These are phyloP conservation scores for Puccinia polysora DNA, from an alignment of 1,284 basidiomycete species.

Conservation along the genomic window DNA sequence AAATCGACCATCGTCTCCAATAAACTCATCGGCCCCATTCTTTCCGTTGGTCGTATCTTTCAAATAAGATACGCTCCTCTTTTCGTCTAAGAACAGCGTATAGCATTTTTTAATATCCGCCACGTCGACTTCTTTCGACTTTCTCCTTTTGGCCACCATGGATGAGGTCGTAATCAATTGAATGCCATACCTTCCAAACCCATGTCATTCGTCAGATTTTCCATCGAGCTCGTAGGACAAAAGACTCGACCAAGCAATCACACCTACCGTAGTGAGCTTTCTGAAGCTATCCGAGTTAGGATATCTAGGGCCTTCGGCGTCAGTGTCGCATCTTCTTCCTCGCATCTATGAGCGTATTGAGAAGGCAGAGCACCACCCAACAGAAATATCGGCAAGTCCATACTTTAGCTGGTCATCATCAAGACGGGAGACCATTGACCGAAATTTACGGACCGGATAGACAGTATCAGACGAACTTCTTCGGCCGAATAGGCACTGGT, in stretches of 20 bases:
- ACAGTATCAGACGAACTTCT: conserved; percentile 84
- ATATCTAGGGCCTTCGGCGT: conserved; percentile 69
- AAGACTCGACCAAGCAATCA: not conserved
- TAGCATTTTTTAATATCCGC: conserved; percentile 80
- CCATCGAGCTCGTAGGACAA: conserved; percentile 54
- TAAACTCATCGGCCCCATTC: conserved; percentile 27
- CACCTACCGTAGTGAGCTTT: conserved; percentile 58
- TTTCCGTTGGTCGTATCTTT: conserved; percentile 54
- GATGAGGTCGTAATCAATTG: conserved; percentile 88
- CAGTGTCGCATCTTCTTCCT: conserved; percentile 93
- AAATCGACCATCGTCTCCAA: conserved; percentile 31
- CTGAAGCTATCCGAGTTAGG: conserved; percentile 74
- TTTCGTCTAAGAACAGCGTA: conserved; percentile 78
- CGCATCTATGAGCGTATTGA: no score
- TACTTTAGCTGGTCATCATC: not conserved
- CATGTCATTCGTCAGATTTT: no score
- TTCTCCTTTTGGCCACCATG: conserved; percentile 74
- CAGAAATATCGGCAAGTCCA: not conserved
- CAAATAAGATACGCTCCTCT: conserved; percentile 86
- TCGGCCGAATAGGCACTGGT: conserved; percentile 80
- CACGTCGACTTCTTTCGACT: conserved; percentile 67
- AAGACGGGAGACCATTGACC: no score
- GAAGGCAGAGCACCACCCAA: not conserved
- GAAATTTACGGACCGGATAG: conserved; percentile 66
- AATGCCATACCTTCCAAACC: conserved; percentile 79